Evolutionary conservation across 805 yeast genomes (phyloP).

Genomic region (Nakazawaea ernobii): DNA sequence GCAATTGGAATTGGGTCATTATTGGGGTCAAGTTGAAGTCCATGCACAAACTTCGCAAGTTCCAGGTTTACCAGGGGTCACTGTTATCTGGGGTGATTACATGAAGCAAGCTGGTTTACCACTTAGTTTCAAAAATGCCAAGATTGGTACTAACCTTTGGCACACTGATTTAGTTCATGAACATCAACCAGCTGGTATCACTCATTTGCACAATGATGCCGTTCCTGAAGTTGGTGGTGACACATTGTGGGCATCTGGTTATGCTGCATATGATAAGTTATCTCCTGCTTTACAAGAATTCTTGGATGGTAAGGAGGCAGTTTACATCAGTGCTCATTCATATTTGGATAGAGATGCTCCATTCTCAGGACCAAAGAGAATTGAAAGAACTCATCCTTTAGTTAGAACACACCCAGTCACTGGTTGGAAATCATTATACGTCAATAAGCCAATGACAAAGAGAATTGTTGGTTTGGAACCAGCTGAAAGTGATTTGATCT

Average conservation of each 20-base stretch:
- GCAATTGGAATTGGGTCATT: slow-evolving; percentile 38
- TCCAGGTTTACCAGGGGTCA: slow-evolving; percentile 30
- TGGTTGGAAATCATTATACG: slow-evolving; percentile 54
- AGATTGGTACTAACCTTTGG: slow-evolving; percentile 26
- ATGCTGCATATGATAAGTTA: slow-evolving; percentile 51
- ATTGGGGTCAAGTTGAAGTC: slow-evolving; percentile 39
- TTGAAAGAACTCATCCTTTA: slow-evolving; percentile 55
- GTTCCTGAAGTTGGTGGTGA: slow-evolving; percentile 50
- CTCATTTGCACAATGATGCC: slow-evolving; percentile 47
- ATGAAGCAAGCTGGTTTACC: slow-evolving; percentile 20
- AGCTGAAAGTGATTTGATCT: slow-evolving; percentile 42
- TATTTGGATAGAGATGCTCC: slow-evolving; percentile 37
- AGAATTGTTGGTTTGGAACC: slow-evolving; percentile 48
- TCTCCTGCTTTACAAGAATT: slow-evolving; percentile 45
- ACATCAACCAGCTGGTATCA: slow-evolving; percentile 49
- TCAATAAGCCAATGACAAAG: slow-evolving; percentile 45
- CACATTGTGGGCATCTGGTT: slow-evolving; percentile 53
- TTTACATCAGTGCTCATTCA: slow-evolving; percentile 33
- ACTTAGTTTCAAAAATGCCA: slow-evolving; percentile 18
- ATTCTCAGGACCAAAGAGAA: slow-evolving; percentile 38
- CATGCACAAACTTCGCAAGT: slow-evolving; percentile 32
- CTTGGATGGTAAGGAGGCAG: slow-evolving; percentile 47
- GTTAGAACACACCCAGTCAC: slow-evolving; percentile 63
- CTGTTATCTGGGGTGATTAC: slow-evolving; percentile 37
- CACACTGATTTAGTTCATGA: slow-evolving; percentile 55